phyloP scores from a whole-genome alignment of 2,329 filamentous ascomycete genomes.

The Aspergillus ochraceoroseus region DNA sequence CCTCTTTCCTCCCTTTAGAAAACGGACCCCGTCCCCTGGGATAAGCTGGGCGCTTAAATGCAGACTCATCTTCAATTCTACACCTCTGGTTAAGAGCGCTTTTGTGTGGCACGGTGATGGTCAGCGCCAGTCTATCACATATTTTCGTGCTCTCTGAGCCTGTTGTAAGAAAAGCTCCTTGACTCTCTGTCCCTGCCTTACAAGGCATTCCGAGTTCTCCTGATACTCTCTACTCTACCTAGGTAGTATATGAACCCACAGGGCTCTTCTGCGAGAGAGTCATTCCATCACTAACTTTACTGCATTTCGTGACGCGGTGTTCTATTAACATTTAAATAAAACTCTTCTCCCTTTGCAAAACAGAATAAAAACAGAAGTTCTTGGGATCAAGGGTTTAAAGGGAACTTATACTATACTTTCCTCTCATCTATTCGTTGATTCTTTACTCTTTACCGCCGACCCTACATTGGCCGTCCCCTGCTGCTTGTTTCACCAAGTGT shows the following conservation, averaged over 20 bases:
- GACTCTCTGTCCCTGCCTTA: conserved; percentile 32
- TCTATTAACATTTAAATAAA: background rate
- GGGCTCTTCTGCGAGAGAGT: conserved; percentile 22
- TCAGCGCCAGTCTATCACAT: conserved; percentile 28
- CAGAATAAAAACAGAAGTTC: conserved; percentile 1
- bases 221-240: conserved; percentile 25
- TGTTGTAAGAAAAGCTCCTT: conserved; percentile 30
- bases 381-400: background rate
- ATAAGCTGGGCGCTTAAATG: conserved; percentile 37
- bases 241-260: conserved; percentile 28
- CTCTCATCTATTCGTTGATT: conserved; percentile 4
- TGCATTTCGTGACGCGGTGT: conserved; percentile 3
- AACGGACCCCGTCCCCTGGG: conserved; percentile 26
- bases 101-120: conserved; percentile 30
- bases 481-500: conserved; percentile 21
- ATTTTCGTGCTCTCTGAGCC: conserved; percentile 30
- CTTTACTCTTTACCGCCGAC: conserved; percentile 11
- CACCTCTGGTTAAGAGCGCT: conserved; percentile 24
- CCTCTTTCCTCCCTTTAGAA: conserved; percentile 14
- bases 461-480: conserved; percentile 7
- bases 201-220: conserved; percentile 30
- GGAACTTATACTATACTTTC: conserved; percentile 5
- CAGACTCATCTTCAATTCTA: conserved; percentile 32
- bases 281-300: conserved; percentile 13
- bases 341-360: background rate